Evolutionary conservation across 2,329 filamentous ascomycete genomes (phyloP), one percentile per base, ranked within the genome.

Genomic region (Microsporum canis): DNA sequence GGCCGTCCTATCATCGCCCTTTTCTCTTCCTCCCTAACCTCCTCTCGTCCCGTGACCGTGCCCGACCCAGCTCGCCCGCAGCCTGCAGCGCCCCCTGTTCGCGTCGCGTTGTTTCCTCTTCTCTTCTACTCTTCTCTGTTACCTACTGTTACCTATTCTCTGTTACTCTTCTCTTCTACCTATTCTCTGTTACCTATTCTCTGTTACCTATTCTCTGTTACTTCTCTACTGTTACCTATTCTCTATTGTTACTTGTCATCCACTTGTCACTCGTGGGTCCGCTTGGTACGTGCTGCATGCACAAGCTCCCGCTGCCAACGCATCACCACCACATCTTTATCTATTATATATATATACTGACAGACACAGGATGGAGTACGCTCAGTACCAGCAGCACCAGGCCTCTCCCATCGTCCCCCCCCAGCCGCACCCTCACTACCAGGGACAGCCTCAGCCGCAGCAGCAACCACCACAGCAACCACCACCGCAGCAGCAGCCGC

Each of bases 361-460:
- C 29, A 53, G 10, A 5, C 23, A 33, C 27, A 36, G 14, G 33
- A 55, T 55, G 49, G 49, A 55, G 49, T 55, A 55, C 49, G 49
- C 49, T 1, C 49, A 55, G 49, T 55, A 55, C 49, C 49, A 55
- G 49, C 49, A 55, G 65, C 84, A 83, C 65, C 86, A 92, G 75
- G 85, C 86, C 3, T 94, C 89, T 38, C 89, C 90, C 36, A 90
- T 94, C 65, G 80, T 94, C 61, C 84, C 88, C 31, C 87, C 88
- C 59, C 89, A 94, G 75, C 80, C 79, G 61, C 83, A 88, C 70
- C 80, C 79, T 62, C 83, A 88, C 70, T 88, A 88, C 67, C 82
- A 86, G 69, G 80, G 82, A 64, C 78, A 81, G 43, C 83, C 84
- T 64, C 83, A 82, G 70, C 81, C 85, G 67, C 78, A 78, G 58